These are phyloP conservation scores for Carex littledalei DNA, from an alignment of 176 grass and related monocot genomes.

Conservation along the genomic window DNA sequence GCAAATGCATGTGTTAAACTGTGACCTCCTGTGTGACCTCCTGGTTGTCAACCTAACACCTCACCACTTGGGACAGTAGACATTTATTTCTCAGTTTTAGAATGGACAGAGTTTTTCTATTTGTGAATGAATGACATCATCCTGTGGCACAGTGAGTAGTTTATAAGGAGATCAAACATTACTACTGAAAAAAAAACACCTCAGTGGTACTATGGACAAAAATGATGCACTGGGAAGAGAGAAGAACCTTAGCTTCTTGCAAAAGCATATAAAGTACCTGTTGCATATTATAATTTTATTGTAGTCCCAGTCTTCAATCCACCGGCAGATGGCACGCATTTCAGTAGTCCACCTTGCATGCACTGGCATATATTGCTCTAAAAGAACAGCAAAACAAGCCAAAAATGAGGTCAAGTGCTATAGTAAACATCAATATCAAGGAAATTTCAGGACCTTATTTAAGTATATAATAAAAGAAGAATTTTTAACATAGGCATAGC, in stretches of 20 bases:
- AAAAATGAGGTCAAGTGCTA: not conserved
- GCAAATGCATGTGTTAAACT: not conserved
- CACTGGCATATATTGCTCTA: conserved; percentile 67
- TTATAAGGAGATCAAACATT: not conserved
- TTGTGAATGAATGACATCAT: not conserved
- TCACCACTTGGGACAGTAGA: not conserved
- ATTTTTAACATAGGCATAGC: not conserved
- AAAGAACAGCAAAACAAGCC: not conserved
- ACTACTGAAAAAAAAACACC: not conserved
- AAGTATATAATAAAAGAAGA: not conserved
- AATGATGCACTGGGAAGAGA: not conserved
- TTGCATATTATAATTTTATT: conserved; percentile 99
- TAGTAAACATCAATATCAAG: conserved; percentile 7
- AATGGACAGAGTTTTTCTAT: not conserved
- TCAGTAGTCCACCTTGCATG: conserved; percentile 91
- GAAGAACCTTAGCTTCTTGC: not conserved
- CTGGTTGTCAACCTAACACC: not conserved
- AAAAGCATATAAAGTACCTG: conserved; percentile 41
- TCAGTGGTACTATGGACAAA: not conserved
- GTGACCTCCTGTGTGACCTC: not conserved
- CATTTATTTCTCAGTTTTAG: not conserved
- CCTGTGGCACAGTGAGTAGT: not conserved
- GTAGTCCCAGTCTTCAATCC: conserved; percentile 98
- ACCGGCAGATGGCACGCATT: conserved; percentile 80
- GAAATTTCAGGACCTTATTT: not conserved